Evolutionary conservation across 371 early-diverging fungal species (phyloP).

Genomic region (Rhizopus microsporus): DNA sequence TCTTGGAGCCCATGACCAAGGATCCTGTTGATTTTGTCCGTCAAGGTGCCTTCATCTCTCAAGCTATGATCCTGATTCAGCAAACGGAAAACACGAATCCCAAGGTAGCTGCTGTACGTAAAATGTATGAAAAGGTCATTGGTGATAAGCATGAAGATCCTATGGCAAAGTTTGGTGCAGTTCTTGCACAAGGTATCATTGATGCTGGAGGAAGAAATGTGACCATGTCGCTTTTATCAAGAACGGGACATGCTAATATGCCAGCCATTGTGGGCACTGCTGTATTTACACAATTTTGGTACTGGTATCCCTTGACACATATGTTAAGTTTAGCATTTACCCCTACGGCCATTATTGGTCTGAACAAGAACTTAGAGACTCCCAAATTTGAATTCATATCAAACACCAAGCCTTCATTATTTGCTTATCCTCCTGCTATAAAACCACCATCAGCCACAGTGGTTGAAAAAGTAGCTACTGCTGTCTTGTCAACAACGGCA

Average conservation of each 20-base stretch:
- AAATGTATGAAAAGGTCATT: constrained; percentile 88
- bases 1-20: constrained; percentile 98
- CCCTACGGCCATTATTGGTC: constrained; percentile 94
- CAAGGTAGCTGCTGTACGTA: constrained; percentile 81
- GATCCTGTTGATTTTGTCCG: constrained; percentile 98
- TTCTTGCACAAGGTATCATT: constrained; percentile 96
- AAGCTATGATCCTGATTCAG: constrained; percentile 98
- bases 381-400: constrained; percentile 88
- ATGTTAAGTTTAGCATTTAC: constrained; percentile 92
- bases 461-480: constrained; percentile 79
- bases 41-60: constrained; percentile 97
- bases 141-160: constrained; percentile 92
- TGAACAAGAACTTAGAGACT: constrained; percentile 84
- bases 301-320: constrained; percentile 99
- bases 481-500: constrained; percentile 94
- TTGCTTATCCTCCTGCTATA: constrained; percentile 88
- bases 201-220: constrained; percentile 98
- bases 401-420: constrained; percentile 84
- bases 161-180: constrained; percentile 97
- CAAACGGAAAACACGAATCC: constrained; percentile 85
- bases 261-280: constrained; percentile 96
- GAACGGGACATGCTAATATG: constrained; percentile 88
- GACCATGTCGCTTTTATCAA: constrained; percentile 89
- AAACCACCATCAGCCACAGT: constrained; percentile 70
- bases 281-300: constrained; percentile 99